Conservation (phyloP, 257 asterid species). For the Solanum etuberosum region DNA sequence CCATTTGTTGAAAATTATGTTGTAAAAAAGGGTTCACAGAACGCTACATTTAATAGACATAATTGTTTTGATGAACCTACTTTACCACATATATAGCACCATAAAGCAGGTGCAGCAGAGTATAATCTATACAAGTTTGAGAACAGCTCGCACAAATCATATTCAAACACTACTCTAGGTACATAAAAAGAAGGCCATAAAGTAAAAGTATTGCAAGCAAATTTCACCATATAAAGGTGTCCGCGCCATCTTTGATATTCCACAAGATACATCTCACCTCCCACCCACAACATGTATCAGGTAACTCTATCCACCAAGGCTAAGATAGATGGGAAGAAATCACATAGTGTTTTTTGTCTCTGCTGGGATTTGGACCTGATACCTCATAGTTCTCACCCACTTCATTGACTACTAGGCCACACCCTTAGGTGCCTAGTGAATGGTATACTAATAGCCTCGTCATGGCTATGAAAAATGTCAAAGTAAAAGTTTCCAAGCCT, state of each 20-base stretch:
- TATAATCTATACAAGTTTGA: not conserved
- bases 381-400: no score
- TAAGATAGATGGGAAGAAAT: not conserved
- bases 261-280: not conserved
- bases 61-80: not conserved
- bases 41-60: not conserved
- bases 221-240: not conserved
- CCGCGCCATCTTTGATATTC: not conserved
- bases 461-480: not conserved
- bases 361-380: no score
- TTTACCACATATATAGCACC: not conserved
- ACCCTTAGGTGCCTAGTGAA: not conserved
- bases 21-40: not conserved
- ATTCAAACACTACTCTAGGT: not conserved
- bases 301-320: not conserved
- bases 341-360: not conserved
- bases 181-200: not conserved
- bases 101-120: not conserved
- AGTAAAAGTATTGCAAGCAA: not conserved
- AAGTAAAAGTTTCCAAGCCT: not conserved
- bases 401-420: no score
- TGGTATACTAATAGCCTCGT: not conserved
- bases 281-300: not conserved
- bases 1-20: not conserved
- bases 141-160: not conserved